phyloP scores from a whole-genome alignment of 164 flowering plant species.

The Saururus chinensis region DNA sequence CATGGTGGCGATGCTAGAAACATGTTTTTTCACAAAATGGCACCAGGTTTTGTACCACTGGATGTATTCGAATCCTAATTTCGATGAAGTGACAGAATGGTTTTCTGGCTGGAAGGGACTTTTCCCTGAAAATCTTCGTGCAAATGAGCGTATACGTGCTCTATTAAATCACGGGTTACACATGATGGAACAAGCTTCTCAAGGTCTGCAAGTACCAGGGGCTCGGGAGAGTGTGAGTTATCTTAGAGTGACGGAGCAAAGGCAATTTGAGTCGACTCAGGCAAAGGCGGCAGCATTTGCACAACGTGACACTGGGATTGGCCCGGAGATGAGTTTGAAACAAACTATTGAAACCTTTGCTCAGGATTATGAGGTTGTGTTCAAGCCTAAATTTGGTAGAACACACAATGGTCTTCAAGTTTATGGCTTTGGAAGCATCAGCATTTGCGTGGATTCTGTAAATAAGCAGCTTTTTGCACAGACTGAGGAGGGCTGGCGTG shows the following conservation, averaged over 20 bases:
- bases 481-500: slow-evolving; percentile 51
- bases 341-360: slow-evolving; percentile 69
- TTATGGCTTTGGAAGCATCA: slow-evolving; percentile 80
- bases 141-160: slow-evolving; percentile 61
- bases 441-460: slow-evolving; percentile 53
- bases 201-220: slow-evolving; percentile 72
- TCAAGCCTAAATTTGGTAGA: slow-evolving; percentile 77
- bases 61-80: slow-evolving; percentile 68
- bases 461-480: slow-evolving; percentile 70
- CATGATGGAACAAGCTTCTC: slow-evolving; percentile 83
- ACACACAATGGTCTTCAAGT: slow-evolving; percentile 74
- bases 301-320: slow-evolving; percentile 22
- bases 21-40: slow-evolving; percentile 77
- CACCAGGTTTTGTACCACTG: slow-evolving; percentile 83
- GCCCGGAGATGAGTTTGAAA: slow-evolving; percentile 58
- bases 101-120: slow-evolving; percentile 77
- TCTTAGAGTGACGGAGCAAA: slow-evolving; percentile 64
- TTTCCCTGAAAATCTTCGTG: slow-evolving; percentile 59
- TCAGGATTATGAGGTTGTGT: slow-evolving; percentile 53
- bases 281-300: slow-evolving; percentile 45
- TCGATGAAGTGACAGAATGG: slow-evolving; percentile 75
- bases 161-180: slow-evolving; percentile 60
- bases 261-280: slow-evolving; percentile 73
- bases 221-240: slow-evolving; percentile 68
- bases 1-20: slow-evolving; percentile 78